phyloP scores from a whole-genome alignment of 1,139 yeast genomes.

The Protomyces pachydermus region DNA sequence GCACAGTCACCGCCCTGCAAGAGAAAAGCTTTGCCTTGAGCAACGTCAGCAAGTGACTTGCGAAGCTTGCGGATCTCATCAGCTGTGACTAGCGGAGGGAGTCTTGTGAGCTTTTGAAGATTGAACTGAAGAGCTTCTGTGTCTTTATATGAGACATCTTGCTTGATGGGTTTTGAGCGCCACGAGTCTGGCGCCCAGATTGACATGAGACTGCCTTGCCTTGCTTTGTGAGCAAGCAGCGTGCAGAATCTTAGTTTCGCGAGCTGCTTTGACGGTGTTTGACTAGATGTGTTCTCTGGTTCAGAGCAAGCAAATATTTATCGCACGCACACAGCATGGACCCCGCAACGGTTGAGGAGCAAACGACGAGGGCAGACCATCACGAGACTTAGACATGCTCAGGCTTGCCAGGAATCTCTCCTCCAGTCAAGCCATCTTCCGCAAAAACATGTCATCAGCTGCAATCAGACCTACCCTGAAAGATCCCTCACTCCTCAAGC shows the following conservation, averaged over 20 bases:
- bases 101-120: constrained; percentile 42
- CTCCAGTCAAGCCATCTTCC: not conserved
- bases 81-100: constrained; percentile 46
- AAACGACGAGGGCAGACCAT: too few species aligned
- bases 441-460: not conserved
- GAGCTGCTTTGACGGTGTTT: too few species aligned
- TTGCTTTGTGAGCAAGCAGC: too few species aligned
- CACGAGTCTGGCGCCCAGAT: constrained; percentile 44
- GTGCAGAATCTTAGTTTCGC: too few species aligned
- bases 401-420: not conserved
- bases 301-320: too few species aligned
- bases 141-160: constrained; percentile 45
- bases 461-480: not conserved
- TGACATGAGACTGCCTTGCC: too few species aligned
- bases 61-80: constrained; percentile 37
- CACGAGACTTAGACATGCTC: not conserved
- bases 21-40: constrained; percentile 45
- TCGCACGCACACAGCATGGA: too few species aligned
- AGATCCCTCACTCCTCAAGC: not conserved
- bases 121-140: constrained; percentile 41
- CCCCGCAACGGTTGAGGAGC: too few species aligned
- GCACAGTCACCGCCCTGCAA: constrained; percentile 50
- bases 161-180: constrained; percentile 45
- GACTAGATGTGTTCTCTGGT: too few species aligned
- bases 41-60: constrained; percentile 41